Conservation (phyloP, 805 yeast genomes). For the Kurtzmaniella fragi region DNA sequence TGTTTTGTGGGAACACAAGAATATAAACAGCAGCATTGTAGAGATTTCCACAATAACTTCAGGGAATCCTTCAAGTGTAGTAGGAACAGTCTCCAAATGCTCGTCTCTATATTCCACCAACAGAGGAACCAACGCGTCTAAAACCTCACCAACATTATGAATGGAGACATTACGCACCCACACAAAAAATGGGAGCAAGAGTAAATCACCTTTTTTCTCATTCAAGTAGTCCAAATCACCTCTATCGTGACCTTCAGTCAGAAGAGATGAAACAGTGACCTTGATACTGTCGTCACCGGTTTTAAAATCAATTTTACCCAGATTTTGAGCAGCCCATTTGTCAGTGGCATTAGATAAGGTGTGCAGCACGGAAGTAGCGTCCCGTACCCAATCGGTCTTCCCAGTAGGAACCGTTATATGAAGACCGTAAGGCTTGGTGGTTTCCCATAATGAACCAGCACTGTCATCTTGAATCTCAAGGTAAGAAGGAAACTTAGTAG, state of each 20-base stretch:
- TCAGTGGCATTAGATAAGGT: constrained; percentile 44
- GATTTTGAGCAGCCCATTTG: constrained; percentile 24
- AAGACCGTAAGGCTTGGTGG: constrained; percentile 62
- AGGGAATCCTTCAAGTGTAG: constrained; percentile 11
- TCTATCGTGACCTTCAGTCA: constrained; percentile 39
- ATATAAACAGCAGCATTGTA: constrained; percentile 38
- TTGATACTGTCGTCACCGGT: constrained; percentile 31
- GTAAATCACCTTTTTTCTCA: constrained; percentile 49
- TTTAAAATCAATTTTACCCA: constrained; percentile 13
- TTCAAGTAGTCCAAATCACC: constrained; percentile 32
- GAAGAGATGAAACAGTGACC: constrained; percentile 51
- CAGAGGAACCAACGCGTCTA: constrained; percentile 40
- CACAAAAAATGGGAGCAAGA: constrained; percentile 70
- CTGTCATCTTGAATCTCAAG: constrained; percentile 35
- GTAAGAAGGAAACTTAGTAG: constrained; percentile 49
- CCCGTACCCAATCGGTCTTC: constrained; percentile 77
- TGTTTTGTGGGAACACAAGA: constrained; percentile 84
- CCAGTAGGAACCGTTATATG: constrained; percentile 85
- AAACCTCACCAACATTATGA: constrained; percentile 38
- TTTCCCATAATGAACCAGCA: constrained; percentile 53
- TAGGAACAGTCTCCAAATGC: constrained; percentile 6
- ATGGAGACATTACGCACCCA: constrained; percentile 54
- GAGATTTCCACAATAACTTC: constrained; percentile 35
- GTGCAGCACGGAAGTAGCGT: constrained; percentile 46
- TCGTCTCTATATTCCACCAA: constrained; percentile 20